Evolutionary conservation across 2,329 filamentous ascomycete species (phyloP).

Genomic region (Diaporthe caulivora): DNA sequence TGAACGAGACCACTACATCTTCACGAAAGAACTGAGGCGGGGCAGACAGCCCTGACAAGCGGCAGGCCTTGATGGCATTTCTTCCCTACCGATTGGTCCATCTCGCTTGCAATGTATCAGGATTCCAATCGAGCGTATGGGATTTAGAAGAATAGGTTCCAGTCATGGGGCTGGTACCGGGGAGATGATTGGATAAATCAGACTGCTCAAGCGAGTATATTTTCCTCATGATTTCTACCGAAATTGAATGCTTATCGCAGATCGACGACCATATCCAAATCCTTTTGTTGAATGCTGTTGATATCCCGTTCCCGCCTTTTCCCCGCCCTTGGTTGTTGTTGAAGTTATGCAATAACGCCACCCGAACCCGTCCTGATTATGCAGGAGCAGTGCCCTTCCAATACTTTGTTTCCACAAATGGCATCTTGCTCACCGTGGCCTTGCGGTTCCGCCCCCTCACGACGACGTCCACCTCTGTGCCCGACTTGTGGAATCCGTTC

Average conservation of each 20-base stretch:
- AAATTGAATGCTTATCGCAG: not conserved
- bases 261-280: not conserved
- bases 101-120: not conserved
- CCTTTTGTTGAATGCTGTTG: constrained; percentile 15
- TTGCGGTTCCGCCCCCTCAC: constrained; percentile 82
- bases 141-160: not conserved
- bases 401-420: constrained; percentile 86
- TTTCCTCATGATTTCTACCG: not conserved
- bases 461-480: constrained; percentile 82
- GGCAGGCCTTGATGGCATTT: not conserved
- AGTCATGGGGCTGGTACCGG: too few relatives aligned
- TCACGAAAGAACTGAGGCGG: not conserved
- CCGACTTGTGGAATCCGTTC: constrained; percentile 84
- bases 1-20: not conserved
- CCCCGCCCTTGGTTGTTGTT: not conserved
- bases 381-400: constrained; percentile 59
- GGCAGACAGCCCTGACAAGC: not conserved
- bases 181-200: not conserved
- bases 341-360: not conserved
- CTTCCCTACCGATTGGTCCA: not conserved
- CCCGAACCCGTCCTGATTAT: constrained; percentile 24
- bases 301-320: not conserved
- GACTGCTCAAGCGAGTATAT: not conserved
- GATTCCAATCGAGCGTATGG: not conserved
- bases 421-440: constrained; percentile 87